Conservation (phyloP, 1,139 yeast species). For the Pichia sp. region DNA sequence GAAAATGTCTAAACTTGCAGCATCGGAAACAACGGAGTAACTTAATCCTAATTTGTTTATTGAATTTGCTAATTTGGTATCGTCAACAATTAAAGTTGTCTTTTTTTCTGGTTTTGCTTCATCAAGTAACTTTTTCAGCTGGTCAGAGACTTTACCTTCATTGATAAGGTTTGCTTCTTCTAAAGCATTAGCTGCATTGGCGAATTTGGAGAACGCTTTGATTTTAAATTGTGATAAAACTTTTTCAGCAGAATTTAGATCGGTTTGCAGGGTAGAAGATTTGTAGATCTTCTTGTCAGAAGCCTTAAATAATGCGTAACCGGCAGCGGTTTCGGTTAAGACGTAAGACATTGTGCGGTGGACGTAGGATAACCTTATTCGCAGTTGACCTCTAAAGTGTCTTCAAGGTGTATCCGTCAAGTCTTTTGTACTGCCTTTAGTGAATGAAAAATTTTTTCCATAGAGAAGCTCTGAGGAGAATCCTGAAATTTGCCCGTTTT, state of each 20-base stretch:
- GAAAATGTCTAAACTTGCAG: conserved; percentile 88
- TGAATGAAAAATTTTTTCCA: too few species aligned
- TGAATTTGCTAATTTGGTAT: conserved; percentile 91
- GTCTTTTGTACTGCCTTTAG: too few species aligned
- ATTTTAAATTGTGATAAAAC: conserved; percentile 77
- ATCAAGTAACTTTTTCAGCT: conserved; percentile 66
- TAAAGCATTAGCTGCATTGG: conserved; percentile 89
- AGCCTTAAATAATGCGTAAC: conserved; percentile 94
- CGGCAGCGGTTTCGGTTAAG: conserved; percentile 96
- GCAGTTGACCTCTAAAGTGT: neutral
- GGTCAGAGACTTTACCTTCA: conserved; percentile 90
- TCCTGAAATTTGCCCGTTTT: too few species aligned
- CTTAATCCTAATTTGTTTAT: conserved; percentile 90
- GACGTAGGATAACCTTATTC: too few species aligned
- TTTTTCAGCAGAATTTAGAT: conserved; percentile 75
- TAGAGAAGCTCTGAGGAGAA: too few species aligned
- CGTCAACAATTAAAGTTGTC: conserved; percentile 84
- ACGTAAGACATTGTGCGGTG: conserved; percentile 71
- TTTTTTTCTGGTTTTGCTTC: conserved; percentile 85
- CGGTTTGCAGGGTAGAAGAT: conserved; percentile 65
- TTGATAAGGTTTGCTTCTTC: conserved; percentile 90
- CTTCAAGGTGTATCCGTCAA: too few species aligned
- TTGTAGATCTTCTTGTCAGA: conserved; percentile 95
- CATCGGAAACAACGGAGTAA: conserved; percentile 86
- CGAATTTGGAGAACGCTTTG: conserved; percentile 91